Conservation (phyloP, 2,329 filamentous ascomycete genomes). For the Beauveria varroae region DNA sequence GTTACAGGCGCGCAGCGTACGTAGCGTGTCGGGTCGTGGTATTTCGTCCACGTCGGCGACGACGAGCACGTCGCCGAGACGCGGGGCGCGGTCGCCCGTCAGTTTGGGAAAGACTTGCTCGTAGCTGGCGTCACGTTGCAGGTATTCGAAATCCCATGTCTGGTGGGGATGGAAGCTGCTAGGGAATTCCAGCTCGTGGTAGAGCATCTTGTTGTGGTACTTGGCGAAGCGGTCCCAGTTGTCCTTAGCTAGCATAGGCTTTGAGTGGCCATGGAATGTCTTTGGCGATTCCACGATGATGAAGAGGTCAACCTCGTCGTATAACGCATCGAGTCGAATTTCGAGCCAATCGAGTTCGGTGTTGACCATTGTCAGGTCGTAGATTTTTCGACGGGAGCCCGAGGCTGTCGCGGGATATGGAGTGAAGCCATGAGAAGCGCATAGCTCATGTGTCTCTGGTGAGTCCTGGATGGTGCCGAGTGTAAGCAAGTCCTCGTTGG, state of each 20-base stretch:
- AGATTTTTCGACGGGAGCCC: conserved; percentile 23
- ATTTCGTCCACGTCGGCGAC: conserved; percentile 57
- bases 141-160: conserved; percentile 44
- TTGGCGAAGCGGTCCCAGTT: conserved; percentile 43
- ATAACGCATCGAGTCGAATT: conserved; percentile 52
- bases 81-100: conserved; percentile 31
- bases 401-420: conserved; percentile 20
- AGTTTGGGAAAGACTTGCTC: conserved; percentile 47
- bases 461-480: conserved; percentile 6
- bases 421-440: conserved; percentile 25
- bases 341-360: conserved; percentile 60
- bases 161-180: conserved; percentile 28
- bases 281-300: conserved; percentile 53
- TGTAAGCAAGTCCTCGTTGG: conserved; percentile 2
- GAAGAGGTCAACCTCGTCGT: conserved; percentile 55
- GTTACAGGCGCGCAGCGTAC: conserved; percentile 41
- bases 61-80: conserved; percentile 46
- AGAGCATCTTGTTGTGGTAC: conserved; percentile 54
- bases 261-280: conserved; percentile 50
- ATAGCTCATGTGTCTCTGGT: conserved; percentile 16
- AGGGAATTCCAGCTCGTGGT: conserved; percentile 44
- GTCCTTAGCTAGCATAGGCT: conserved; percentile 45
- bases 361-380: conserved; percentile 55
- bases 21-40: conserved; percentile 41
- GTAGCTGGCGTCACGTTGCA: conserved; percentile 50